Percentiles rank a stretch among this genome's conserved stretches.
phyloP scores from a whole-genome alignment of 768 basidiomycete species.

The Tulasnella sp. region DNA sequence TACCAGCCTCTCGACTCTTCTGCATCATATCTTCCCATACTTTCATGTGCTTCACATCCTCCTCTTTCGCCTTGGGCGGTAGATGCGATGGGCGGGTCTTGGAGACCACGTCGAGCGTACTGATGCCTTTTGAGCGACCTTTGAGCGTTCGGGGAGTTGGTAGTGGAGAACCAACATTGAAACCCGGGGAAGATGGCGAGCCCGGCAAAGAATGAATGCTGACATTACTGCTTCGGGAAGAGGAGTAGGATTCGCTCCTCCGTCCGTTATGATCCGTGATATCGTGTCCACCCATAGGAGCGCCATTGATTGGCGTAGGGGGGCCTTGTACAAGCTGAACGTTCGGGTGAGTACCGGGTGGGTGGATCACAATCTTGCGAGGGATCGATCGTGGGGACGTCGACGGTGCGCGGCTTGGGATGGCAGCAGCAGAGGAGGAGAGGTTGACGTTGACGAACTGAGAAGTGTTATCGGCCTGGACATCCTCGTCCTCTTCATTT shows the following conservation, averaged over 20 bases:
- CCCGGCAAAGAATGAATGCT: not conserved
- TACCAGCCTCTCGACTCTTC: slow-evolving; percentile 61
- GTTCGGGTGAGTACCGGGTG: not conserved
- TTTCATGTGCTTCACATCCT: slow-evolving; percentile 73
- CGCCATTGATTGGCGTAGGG: not conserved
- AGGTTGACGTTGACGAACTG: not conserved
- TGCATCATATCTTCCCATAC: slow-evolving; percentile 88
- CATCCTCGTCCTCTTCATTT: not conserved
- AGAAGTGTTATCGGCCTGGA: not conserved
- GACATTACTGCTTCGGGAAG: not conserved
- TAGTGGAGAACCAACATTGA: too few relatives aligned
- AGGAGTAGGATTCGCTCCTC: not conserved
- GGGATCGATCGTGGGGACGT: not conserved
- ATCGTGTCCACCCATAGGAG: not conserved
- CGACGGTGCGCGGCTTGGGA: not conserved
- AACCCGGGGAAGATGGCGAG: not conserved
- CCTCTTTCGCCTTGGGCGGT: slow-evolving; percentile 68
- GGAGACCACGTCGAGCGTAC: slow-evolving; percentile 44
- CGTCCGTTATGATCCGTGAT: not conserved
- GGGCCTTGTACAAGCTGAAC: slow-evolving; percentile 11
- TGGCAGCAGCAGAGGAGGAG: not conserved
- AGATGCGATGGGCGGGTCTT: slow-evolving; percentile 73
- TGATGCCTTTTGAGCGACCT: slow-evolving; percentile 7
- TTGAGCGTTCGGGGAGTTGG: not conserved
- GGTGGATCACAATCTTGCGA: not conserved